Evolutionary conservation across 768 basidiomycete genomes (phyloP).

Genomic region (Russula sp.): DNA sequence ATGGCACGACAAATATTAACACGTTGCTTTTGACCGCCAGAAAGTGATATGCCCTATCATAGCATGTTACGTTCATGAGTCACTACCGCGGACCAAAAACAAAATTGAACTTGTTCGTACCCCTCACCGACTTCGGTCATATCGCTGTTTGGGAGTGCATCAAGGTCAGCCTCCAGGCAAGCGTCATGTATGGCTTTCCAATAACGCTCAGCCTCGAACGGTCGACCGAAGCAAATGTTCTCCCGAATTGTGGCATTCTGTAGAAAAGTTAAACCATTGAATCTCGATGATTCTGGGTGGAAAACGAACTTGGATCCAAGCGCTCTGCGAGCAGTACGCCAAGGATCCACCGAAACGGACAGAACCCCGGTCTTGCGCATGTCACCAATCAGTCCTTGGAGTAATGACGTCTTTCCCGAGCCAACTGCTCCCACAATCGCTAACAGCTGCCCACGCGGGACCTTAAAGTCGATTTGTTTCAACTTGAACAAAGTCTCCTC

Average conservation of each 20-base stretch:
- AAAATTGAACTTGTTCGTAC: slow-evolving; percentile 27
- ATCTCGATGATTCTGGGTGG: slow-evolving; percentile 14
- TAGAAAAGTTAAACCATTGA: neutral
- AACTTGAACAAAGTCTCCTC: slow-evolving; percentile 57
- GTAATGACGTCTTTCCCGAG: slow-evolving; percentile 62
- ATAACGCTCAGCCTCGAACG: slow-evolving; percentile 77
- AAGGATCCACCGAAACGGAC: slow-evolving; percentile 73
- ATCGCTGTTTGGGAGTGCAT: slow-evolving; percentile 74
- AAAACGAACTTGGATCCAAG: slow-evolving; percentile 76
- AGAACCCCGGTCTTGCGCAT: slow-evolving; percentile 70
- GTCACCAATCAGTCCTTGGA: slow-evolving; percentile 77
- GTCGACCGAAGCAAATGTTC: slow-evolving; percentile 84
- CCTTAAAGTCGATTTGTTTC: slow-evolving; percentile 56
- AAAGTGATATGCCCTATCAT: slow-evolving; percentile 72
- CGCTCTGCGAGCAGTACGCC: slow-evolving; percentile 80
- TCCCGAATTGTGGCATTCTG: slow-evolving; percentile 84
- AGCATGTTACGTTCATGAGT: neutral
- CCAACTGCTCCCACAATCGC: slow-evolving; percentile 84
- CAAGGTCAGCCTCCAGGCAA: slow-evolving; percentile 76
- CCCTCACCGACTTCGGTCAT: slow-evolving; percentile 80
- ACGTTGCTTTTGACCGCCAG: slow-evolving; percentile 79
- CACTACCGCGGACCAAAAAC: neutral
- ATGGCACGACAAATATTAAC: slow-evolving; percentile 84
- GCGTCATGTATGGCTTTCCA: slow-evolving; percentile 78
- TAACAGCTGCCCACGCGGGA: slow-evolving; percentile 74